Base-by-base conservation (phyloP, 2,329 filamentous ascomycete genomes). In the Hypomyces rosellus region DNA sequence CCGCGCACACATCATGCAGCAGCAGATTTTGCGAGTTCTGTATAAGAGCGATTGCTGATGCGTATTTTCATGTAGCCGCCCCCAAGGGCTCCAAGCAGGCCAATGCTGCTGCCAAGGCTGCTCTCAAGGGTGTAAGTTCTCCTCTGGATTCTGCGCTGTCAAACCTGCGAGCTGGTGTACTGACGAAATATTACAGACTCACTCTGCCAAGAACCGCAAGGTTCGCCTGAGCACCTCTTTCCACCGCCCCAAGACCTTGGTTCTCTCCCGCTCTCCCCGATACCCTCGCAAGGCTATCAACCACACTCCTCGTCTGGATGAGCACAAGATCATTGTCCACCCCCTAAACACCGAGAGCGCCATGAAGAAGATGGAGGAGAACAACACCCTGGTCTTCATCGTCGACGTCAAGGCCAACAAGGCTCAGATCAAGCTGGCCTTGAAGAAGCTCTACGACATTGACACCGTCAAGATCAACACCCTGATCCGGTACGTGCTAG, bases 361-460 rank as follows among this genome's bases (percentile, higher is more conserved):
- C 69, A 97, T 99, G 92, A 99, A 99, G 89, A 96, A 96, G 88
- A 96, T 99, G 66, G 93, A 99, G 83, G 93, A 99, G 87, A 91
- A 99, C 85, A 99, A 99, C 85, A 99, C 93, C 63, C 85, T 99
- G 48, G 89, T 95, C 71, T 96, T 96, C 83, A 95, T 96, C 65
- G 89, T 95, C 69, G 88, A 96, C 65, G 78, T 92, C 74, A 95
- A 95, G 86, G 85, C 92, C 74, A 99, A 99, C 86, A 99, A 99
- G 89, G 85, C 90, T 72, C 93, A 99, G 81, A 99, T 99, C 80
- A 96, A 96, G 84, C 81, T 84, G 67, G 88, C 92, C 58, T 80
- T 99, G 63, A 99, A 97, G 90, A 96, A 93, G 86, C 86, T 97
- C 63, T 99, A 99, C 76, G 93, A 97, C 74, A 93, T 99, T 62